Base-by-base conservation (phyloP, 2,329 filamentous ascomycete species). In the Exserohilum rostratum region DNA sequence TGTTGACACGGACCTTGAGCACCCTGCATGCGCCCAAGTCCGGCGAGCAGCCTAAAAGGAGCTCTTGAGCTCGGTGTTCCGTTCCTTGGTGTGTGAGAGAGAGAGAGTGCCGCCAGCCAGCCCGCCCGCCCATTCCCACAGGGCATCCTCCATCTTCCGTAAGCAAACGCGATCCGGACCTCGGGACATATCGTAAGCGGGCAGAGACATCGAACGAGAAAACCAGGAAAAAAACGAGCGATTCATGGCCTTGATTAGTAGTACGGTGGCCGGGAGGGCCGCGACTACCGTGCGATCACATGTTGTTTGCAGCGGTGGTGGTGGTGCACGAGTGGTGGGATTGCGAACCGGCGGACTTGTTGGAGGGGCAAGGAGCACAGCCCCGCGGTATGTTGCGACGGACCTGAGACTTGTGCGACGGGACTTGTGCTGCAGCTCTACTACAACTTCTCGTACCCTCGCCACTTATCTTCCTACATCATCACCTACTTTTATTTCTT, bases 291-390 rank as follows among this genome's bases (percentile, higher is more conserved):
- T 35, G 18, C 18, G 17, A 25, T 46, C 43, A 46, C 43, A 46
- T 46, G 43, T 46, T 15, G 30, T n/a, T n/a, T n/a, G n/a, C n/a
- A n/a, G 17, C 11, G 20, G 17, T 17, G 6, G 20, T 7, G 11
- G 40, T 17, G 12, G 17, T 34, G 43, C 20, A n/a, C 13, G 18
- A 18, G 20, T 33, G 20, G 43, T 22, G 18, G 43, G 43, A 46
- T 35, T 46, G 25, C 30, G 43, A 46, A 46, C 25, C 43, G 7
- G 33, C 3, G 13, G 31, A 22, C n/a, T n/a, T n/a, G n/a, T n/a
- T n/a, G 11, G 43, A 46, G 43, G 31, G 43, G 43, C 43, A n/a
- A 34, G 30, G 33, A 35, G 43, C 43, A 46, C 43, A 25, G 43
- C 30, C 43, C 43, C 43, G 30, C 43, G 43, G 33, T 35, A 18